Conservation (phyloP, 2,329 filamentous ascomycete species). For the Aureobasidium sp. region DNA sequence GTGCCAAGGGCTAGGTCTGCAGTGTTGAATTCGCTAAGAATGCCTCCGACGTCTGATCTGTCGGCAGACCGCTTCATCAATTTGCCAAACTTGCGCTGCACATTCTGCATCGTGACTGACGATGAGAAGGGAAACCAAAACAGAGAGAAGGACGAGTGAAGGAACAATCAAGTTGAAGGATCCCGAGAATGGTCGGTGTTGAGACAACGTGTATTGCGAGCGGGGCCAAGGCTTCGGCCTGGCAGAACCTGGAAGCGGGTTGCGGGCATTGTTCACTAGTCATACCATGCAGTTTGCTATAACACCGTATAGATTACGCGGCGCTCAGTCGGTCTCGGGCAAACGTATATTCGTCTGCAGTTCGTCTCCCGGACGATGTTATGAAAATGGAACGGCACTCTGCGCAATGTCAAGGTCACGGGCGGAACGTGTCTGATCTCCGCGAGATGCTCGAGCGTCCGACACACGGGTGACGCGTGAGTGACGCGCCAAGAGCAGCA, state of each 20-base stretch:
- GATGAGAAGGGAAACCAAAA: neutral
- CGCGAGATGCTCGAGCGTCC: neutral
- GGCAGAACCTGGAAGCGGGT: slow-evolving; percentile 7
- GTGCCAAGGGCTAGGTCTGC: slow-evolving; percentile 64
- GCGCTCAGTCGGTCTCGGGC: neutral
- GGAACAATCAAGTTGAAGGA: neutral
- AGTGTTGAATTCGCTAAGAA: slow-evolving; percentile 73
- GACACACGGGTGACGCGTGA: neutral
- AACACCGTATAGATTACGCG: neutral
- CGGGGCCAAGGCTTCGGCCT: slow-evolving; percentile 11
- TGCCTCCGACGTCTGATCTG: slow-evolving; percentile 63
- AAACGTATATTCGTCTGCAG: neutral
- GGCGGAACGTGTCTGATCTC: neutral
- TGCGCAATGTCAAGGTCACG: neutral
- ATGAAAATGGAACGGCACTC: neutral
- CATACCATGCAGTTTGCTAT: slow-evolving; percentile 14
- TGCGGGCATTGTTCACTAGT: slow-evolving; percentile 13
- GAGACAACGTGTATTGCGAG: slow-evolving; percentile 9
- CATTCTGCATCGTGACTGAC: slow-evolving; percentile 49
- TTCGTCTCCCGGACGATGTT: neutral
- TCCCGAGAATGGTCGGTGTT: neutral
- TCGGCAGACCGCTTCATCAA: slow-evolving; percentile 64
- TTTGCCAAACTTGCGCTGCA: slow-evolving; percentile 67
- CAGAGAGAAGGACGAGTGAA: neutral
- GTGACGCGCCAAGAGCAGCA: slow-evolving; percentile 5